Percentiles rank a stretch among this genome's conserved stretches.
Conservation (phyloP, 495 filamentous ascomycete genomes). For the Poronia punctata region DNA sequence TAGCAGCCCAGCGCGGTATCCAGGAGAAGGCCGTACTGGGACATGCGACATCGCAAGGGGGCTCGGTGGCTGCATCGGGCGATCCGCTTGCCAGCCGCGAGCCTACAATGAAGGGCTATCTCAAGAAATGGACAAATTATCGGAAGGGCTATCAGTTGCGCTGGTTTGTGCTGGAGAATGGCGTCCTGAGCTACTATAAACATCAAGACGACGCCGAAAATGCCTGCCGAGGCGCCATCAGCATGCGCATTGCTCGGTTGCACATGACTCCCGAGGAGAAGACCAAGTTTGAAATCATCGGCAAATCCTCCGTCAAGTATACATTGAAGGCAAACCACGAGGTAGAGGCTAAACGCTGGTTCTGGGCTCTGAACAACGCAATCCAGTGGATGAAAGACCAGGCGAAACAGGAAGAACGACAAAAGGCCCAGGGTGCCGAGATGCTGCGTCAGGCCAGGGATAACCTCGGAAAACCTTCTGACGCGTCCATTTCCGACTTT, state of each 20-base stretch:
- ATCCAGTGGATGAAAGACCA: constrained; percentile 98
- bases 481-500: constrained; percentile 33
- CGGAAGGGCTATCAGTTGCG: constrained; percentile 90
- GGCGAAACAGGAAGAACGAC: constrained; percentile 76
- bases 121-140: constrained; percentile 99
- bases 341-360: constrained; percentile 90
- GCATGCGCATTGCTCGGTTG: constrained; percentile 92
- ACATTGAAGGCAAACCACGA: constrained; percentile 94
- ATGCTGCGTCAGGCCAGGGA: constrained; percentile 68
- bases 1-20: constrained; percentile 87
- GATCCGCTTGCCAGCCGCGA: constrained; percentile 75
- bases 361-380: constrained; percentile 96
- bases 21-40: constrained; percentile 95
- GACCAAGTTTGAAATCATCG: constrained; percentile 91
- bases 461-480: constrained; percentile 40
- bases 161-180: constrained; percentile 97
- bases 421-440: constrained; percentile 66
- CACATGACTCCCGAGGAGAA: constrained; percentile 97
- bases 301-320: constrained; percentile 98
- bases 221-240: constrained; percentile 93
- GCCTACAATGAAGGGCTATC: constrained; percentile 93
- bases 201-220: constrained; percentile 93
- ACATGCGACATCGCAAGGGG: constrained; percentile 55
- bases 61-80: constrained; percentile 45
- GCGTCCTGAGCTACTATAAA: constrained; percentile 97